Conservation (phyloP, 768 basidiomycete genomes). For the Lentinula raphanica region DNA sequence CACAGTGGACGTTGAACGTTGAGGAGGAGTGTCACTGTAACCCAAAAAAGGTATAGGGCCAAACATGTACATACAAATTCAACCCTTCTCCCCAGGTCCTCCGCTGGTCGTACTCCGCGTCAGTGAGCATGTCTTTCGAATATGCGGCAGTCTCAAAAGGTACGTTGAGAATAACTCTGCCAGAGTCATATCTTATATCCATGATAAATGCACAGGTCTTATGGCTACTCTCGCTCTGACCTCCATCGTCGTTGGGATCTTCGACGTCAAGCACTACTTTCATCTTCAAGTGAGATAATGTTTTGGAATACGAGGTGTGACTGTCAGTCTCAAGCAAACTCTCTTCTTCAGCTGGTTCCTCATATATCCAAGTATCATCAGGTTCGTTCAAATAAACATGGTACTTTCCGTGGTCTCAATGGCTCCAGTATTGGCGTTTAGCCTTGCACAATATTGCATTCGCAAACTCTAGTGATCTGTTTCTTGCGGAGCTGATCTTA, state of each 20-base stretch:
- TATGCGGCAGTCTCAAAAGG: conserved; percentile 84
- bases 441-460: conserved; percentile 69
- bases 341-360: conserved; percentile 60
- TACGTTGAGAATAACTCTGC: conserved; percentile 19
- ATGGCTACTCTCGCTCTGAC: conserved; percentile 69
- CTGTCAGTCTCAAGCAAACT: conserved; percentile 12
- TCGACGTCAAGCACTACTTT: conserved; percentile 85
- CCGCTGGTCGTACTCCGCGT: no score
- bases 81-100: no score
- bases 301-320: conserved; percentile 4
- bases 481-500: conserved; percentile 68
- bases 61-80: no score
- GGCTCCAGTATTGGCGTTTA: conserved; percentile 78
- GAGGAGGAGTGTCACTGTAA: no score
- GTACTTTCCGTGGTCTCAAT: not conserved
- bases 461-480: conserved; percentile 80
- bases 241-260: conserved; percentile 71
- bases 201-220: conserved; percentile 43
- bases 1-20: no score
- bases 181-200: no score
- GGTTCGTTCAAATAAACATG: conserved; percentile 33
- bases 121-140: conserved; percentile 65
- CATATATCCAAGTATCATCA: conserved; percentile 89
- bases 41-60: no score
- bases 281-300: conserved; percentile 63